Conservation (phyloP, 768 basidiomycete species). For the Agrocybe pediades region DNA sequence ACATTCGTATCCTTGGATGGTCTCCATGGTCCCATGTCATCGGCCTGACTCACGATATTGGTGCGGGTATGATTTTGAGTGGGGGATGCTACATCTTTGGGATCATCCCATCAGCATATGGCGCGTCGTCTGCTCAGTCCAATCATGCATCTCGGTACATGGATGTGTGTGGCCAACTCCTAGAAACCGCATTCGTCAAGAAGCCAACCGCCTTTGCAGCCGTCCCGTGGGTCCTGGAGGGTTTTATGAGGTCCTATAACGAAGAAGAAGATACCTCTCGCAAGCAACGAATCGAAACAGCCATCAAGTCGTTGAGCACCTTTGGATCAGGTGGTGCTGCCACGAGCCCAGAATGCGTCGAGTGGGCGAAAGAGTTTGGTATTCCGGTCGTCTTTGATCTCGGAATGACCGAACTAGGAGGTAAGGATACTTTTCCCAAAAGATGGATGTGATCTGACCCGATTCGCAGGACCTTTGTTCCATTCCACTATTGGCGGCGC, state of each 20-base stretch:
- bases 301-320: conserved; percentile 25
- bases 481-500: conserved; percentile 22
- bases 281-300: conserved; percentile 18
- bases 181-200: conserved; percentile 26
- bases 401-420: conserved; percentile 38
- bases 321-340: conserved; percentile 31
- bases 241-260: conserved; percentile 24
- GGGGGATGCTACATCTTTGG: conserved; percentile 34
- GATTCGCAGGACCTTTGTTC: conserved; percentile 27
- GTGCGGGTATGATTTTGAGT: conserved; percentile 27
- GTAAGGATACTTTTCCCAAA: conserved; percentile 13
- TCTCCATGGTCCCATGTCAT: conserved; percentile 35
- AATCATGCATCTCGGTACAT: conserved; percentile 17
- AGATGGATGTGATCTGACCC: background rate
- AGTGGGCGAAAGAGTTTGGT: conserved; percentile 27
- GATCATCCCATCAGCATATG: conserved; percentile 30
- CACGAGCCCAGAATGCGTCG: conserved; percentile 26
- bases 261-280: conserved; percentile 20
- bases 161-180: conserved; percentile 25
- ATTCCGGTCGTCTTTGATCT: conserved; percentile 33
- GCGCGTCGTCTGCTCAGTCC: conserved; percentile 1
- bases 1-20: conserved; percentile 33
- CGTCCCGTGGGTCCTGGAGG: conserved; percentile 35
- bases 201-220: conserved; percentile 27
- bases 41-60: conserved; percentile 27